A percentile compares a stretch with the other conserved stretches of the same genome.
These are phyloP conservation scores for Metarhizium anisopliae DNA, from an alignment of 2,329 filamentous ascomycete species.

Conservation along the genomic window DNA sequence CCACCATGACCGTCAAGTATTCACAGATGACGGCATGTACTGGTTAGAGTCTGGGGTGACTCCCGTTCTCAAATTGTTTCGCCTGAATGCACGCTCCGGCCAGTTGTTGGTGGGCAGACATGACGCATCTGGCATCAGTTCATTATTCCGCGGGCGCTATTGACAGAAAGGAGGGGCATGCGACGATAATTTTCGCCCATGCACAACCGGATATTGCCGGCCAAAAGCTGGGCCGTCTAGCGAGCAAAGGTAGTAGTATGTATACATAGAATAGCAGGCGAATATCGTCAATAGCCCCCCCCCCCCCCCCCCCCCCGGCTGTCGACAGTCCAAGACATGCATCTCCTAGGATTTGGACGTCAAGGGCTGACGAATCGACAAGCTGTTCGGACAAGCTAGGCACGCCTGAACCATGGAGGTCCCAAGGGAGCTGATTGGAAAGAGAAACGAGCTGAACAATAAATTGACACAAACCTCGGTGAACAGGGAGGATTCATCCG, in stretches of 20 bases:
- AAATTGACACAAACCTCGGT: too few relatives aligned
- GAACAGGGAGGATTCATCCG: too few relatives aligned
- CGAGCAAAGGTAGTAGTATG: too few relatives aligned
- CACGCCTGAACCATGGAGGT: background rate
- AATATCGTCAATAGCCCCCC: background rate
- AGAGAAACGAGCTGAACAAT: background rate
- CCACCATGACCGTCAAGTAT: too few relatives aligned
- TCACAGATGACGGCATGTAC: too few relatives aligned
- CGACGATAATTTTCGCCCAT: background rate
- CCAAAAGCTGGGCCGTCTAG: background rate
- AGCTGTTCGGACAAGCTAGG: background rate
- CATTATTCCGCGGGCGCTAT: background rate
- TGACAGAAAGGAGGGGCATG: background rate
- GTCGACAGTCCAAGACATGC: background rate
- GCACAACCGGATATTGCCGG: background rate
- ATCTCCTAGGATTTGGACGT: background rate
- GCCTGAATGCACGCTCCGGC: background rate
- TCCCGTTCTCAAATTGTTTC: background rate
- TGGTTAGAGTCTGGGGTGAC: too few relatives aligned
- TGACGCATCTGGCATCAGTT: background rate
- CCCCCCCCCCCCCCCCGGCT: too few relatives aligned
- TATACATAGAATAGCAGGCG: background rate
- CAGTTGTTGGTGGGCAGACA: too few relatives aligned
- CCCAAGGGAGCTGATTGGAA: background rate
- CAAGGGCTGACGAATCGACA: background rate